Evolutionary conservation across 179 eudicot genomes (phyloP), one percentile per base, ranked within the genome.

Genomic region (Vitellaria paradoxa): DNA sequence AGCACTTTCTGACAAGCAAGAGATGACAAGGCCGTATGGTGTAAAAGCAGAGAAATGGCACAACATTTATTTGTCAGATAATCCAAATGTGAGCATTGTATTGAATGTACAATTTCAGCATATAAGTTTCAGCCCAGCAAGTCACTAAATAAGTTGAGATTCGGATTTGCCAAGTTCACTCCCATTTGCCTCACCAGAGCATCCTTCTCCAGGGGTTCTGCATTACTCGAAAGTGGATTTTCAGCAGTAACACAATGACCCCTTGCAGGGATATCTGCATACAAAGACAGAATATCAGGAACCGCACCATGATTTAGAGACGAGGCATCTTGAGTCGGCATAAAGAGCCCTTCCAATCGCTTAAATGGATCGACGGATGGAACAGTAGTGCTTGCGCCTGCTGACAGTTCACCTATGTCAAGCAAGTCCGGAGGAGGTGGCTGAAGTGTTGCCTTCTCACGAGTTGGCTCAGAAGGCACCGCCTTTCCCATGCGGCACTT

Each of bases 161-260:
- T 93, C 82, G 84, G 96, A 73, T 79, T 90, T n/a, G 91, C 56
- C 17, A 93, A 98, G 9, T 83, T 92, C 81, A 93, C 97, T 45
- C 98, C 99, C 91, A 92, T 86, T 79, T 92, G 97, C 82, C 98
- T 89, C 71, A 92, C 96, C 52, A 86, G 82, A 70, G 97, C 92
- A 88, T 93, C 98, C 76, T 92, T 96, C 46, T 92, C 89, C 79
- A 93, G 71, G 56, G 91, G 84, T 66, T 92, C 93, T 45, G 56
- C 68, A 26, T 71, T 24, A 61, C 73, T 65, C 76, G 82, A 77
- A 42, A 53, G 46, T 20, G 75, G 77, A 65, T 59, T 73, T 37
- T 66, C 71, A 73, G 6, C 74, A n/a, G 11, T 53, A 66, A 70
- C 60, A 79, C 80, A 68, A 68, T 77, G 85, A 23, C 78, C 86